Conservation (phyloP, 177 flowering plant species). For the Tripterygium wilfordii region DNA sequence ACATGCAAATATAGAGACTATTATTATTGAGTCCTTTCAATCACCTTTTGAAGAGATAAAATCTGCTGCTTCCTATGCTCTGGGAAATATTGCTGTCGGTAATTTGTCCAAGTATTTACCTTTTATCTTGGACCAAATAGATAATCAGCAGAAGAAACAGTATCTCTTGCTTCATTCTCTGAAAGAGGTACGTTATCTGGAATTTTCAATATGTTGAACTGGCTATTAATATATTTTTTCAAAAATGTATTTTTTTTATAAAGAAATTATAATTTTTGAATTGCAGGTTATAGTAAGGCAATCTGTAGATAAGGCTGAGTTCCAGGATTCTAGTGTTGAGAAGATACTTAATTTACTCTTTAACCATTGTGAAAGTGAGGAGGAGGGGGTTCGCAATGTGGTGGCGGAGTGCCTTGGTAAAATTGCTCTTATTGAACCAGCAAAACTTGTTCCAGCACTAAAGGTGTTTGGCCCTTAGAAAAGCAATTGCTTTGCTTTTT, state of each 20-base stretch:
- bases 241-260: too few relatives aligned
- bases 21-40: conserved; percentile 93
- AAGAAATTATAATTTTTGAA: too few relatives aligned
- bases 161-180: conserved; percentile 94
- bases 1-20: conserved; percentile 79
- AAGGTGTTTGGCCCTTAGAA: conserved; percentile 42
- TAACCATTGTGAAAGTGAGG: conserved; percentile 99
- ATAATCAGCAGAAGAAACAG: conserved; percentile 97
- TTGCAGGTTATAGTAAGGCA: conserved; percentile 95
- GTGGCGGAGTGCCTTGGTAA: conserved; percentile 99
- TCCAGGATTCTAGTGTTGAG: conserved; percentile 88
- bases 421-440: conserved; percentile 94
- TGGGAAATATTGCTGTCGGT: conserved; percentile 98
- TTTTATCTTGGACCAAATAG: conserved; percentile 96
- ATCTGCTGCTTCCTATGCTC: conserved; percentile 99
- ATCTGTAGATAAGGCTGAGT: conserved; percentile 86
- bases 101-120: conserved; percentile 89
- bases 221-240: background rate
- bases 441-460: conserved; percentile 88
- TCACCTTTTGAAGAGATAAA: conserved; percentile 98
- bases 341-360: conserved; percentile 85
- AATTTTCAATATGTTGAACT: background rate
- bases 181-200: conserved; percentile 67
- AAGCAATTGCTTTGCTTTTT: background rate
- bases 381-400: conserved; percentile 99